Base-by-base conservation (phyloP, 371 early-diverging fungal genomes). In the Rhizopus microsporus region DNA sequence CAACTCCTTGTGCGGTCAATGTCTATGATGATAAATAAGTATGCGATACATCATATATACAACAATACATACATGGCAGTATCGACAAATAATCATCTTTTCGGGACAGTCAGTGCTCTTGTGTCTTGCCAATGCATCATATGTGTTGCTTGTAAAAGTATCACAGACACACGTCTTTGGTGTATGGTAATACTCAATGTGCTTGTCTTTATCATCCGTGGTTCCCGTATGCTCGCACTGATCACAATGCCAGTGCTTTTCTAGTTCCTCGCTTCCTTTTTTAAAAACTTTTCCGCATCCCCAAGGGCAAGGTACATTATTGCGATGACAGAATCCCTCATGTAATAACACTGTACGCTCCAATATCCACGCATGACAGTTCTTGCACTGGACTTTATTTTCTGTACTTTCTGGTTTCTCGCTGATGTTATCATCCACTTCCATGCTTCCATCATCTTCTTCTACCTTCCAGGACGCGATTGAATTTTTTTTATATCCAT, bases 191-290 rank as follows among this genome's bases (percentile, higher is more conserved):
- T 86, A 80, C 0, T 64, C 65, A 39, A 69, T 54, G 63, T 95
- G 96, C 60, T 95, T 95, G 13, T 70, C 67, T 7, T 42, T 49
- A 34, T 70, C 69, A 31, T 80, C 82, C 1, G 69, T n/a, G 15
- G 65, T 59, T 5, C 91, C 88, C 46, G 81, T 76, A 60, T 68
- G 58, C 30, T 75, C 75, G 58, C 94, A 93, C 45, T 77, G 54
- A 17, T 77, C 79, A 69, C 94, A 95, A 67, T 95, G 96, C 88
- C 92, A 91, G 60, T 94, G 96, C 0, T 77, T 60, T 9, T 66
- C 59, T 9, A 77, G 55, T n/a, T 92, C 90, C 16, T 75, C 75
- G 39, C 81, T 80, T 2, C 66, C 71, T 38, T 84, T 88, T 59
- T 85, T 82, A 65, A 94, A 83, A 4, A 91, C 82, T 43, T 78